phyloP scores from a whole-genome alignment of 148 eudicot species.

The Rhododendron ovatum region DNA sequence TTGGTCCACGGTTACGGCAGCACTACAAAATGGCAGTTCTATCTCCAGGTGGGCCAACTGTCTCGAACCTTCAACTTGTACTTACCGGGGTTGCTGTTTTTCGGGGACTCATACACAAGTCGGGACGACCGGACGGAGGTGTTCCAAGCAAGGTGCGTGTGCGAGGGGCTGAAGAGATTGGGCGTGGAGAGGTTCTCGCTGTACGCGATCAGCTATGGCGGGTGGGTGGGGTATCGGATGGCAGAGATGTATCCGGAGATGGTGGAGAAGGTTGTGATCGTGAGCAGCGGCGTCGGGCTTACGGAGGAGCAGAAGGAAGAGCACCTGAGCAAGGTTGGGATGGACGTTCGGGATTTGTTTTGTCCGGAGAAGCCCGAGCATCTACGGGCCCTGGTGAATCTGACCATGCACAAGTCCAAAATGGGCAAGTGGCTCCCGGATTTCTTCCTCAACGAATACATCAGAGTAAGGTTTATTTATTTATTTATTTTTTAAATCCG shows the following conservation, averaged over 20 bases:
- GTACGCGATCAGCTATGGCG: slow-evolving; percentile 62
- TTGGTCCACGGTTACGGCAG: slow-evolving; percentile 67
- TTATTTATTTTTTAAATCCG: not conserved
- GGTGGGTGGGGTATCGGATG: slow-evolving; percentile 63
- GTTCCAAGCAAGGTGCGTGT: slow-evolving; percentile 59
- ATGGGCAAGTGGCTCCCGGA: not conserved
- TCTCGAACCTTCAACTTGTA: slow-evolving; percentile 46
- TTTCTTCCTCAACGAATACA: not conserved
- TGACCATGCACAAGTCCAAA: not conserved
- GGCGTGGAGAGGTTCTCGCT: slow-evolving; percentile 44
- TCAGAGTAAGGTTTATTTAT: not conserved
- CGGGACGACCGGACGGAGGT: slow-evolving; percentile 33
- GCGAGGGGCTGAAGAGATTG: slow-evolving; percentile 42
- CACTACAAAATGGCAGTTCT: slow-evolving; percentile 52
- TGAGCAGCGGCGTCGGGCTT: slow-evolving; percentile 48
- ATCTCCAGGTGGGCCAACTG: slow-evolving; percentile 24
- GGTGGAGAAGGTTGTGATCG: slow-evolving; percentile 58
- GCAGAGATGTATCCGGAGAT: slow-evolving; percentile 44
- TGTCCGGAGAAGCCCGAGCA: slow-evolving; percentile 7
- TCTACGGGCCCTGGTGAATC: not conserved
- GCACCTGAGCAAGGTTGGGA: not conserved
- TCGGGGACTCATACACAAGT: slow-evolving; percentile 46
- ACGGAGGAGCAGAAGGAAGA: slow-evolving; percentile 29
- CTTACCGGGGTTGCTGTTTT: slow-evolving; percentile 68
- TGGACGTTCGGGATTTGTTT: not conserved